Percentiles rank a stretch among this genome's conserved stretches.
These are phyloP conservation scores for Vanrija sp. DNA, from an alignment of 1,284 basidiomycete species.

Conservation along the genomic window DNA sequence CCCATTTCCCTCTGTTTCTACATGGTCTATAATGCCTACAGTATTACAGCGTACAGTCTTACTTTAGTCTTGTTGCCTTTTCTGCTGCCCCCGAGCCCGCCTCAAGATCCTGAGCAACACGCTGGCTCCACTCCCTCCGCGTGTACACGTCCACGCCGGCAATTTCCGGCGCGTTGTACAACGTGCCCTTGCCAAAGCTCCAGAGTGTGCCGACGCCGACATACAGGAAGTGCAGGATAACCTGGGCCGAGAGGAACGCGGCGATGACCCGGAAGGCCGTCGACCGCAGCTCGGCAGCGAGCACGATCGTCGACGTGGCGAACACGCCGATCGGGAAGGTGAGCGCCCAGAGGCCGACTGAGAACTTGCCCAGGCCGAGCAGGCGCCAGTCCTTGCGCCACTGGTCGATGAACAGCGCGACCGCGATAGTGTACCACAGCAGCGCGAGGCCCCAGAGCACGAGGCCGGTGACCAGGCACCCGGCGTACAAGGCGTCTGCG, in stretches of 20 bases:
- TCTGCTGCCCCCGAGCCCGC: too few relatives aligned
- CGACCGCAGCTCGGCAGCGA: slow-evolving; percentile 57
- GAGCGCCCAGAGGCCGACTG: slow-evolving; percentile 43
- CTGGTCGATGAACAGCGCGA: slow-evolving; percentile 33
- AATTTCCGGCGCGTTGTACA: slow-evolving; percentile 33
- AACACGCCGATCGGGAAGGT: slow-evolving; percentile 56
- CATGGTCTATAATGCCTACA: too few relatives aligned
- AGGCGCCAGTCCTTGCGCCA: slow-evolving; percentile 13
- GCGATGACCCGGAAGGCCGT: slow-evolving; percentile 56
- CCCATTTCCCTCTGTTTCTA: too few relatives aligned
- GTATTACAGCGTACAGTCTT: too few relatives aligned
- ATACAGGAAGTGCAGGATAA: slow-evolving; percentile 58
- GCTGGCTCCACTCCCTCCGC: too few relatives aligned
- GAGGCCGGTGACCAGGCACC: slow-evolving; percentile 38
- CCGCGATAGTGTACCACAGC: slow-evolving; percentile 50
- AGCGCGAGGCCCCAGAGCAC: slow-evolving; percentile 52
- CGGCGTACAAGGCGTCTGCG: slow-evolving; percentile 51
- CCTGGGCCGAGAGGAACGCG: slow-evolving; percentile 56
- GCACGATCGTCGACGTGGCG: slow-evolving; percentile 59
- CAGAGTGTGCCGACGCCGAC: slow-evolving; percentile 53
- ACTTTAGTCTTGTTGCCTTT: too few relatives aligned
- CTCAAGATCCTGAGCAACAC: too few relatives aligned
- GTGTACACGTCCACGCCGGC: too few relatives aligned
- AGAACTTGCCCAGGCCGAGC: slow-evolving; percentile 26
- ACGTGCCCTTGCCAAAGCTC: slow-evolving; percentile 48